Evolutionary conservation across 2,329 filamentous ascomycete genomes (phyloP).

Genomic region (Cercospora beticola): DNA sequence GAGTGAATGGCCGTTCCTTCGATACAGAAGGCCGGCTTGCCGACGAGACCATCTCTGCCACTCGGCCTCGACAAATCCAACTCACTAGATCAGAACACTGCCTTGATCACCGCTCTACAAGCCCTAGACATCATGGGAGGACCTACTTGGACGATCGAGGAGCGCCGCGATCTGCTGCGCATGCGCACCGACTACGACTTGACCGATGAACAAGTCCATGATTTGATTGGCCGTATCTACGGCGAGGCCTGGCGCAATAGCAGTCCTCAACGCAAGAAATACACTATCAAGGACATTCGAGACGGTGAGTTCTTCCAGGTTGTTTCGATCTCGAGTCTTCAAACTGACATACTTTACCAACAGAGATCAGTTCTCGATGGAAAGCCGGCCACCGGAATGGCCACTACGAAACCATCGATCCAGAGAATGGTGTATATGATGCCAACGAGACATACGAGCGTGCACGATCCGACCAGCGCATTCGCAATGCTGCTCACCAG

Average conservation of each 20-base stretch:
- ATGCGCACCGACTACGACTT: constrained; percentile 8
- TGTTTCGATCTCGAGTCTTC: neutral
- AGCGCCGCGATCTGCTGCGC: constrained; percentile 4
- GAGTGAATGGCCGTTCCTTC: neutral
- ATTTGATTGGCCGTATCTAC: constrained; percentile 13
- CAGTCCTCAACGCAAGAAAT: neutral
- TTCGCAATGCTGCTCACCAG: neutral
- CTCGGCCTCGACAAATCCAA: neutral
- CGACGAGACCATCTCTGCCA: neutral
- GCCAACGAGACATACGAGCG: neutral
- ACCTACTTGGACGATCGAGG: neutral
- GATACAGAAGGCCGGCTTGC: neutral
- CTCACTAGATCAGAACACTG: neutral
- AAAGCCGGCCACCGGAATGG: neutral
- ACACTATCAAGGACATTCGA: neutral
- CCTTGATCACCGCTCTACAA: too few species aligned
- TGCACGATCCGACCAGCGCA: neutral
- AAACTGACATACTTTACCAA: neutral
- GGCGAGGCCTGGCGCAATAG: neutral
- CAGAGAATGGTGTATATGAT: neutral
- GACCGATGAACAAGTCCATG: neutral
- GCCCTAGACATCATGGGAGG: neutral
- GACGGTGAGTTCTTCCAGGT: neutral
- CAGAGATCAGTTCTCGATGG: constrained; percentile 1
- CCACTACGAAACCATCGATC: neutral